Base-by-base conservation (phyloP, 2,329 filamentous ascomycete genomes). In the Hawksworthiomyces lignivorus region DNA sequence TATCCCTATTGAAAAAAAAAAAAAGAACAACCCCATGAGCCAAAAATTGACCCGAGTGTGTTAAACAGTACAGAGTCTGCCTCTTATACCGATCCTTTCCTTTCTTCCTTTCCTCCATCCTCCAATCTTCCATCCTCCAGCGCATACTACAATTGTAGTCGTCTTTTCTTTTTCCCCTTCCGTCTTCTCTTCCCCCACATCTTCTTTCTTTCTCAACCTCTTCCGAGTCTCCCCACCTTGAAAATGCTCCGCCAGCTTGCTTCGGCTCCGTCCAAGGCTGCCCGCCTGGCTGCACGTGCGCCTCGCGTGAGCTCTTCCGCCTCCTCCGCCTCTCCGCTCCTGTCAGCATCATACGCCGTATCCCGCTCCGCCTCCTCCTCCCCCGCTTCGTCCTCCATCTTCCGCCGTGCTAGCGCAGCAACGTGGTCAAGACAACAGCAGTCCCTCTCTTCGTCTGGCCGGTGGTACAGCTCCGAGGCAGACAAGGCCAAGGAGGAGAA, bases 401-500 rank as follows among this genome's bases (percentile, higher is more conserved):
- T 31, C 31, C 27, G 24, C 46, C 36, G n/a, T n/a, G 37, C 43
- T 15, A 24, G 28, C 10, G 18, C 35, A 8, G n/a, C 26, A 7
- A 30, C 11, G 33, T 36, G 32, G 33, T 24, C 34, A 41, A 32
- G 33, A 45, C 46, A 40, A n/a, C 20, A 2, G 21, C 35, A 36
- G 32, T n/a, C 28, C 3, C 19, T 26, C n/a, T 28, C 30, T 7
- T 12, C 36, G 11, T 22, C 21, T 8, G 24, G 34, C n/a, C 43
- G 45, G 32, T 73, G 68, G 68, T 73, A 72, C 55, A 72, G 70
- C 57, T 53, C 52, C 50, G 68, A 72, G 45, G 51, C 62, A 28
- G 67, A 65, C 20, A 54, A 54, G 39, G 7, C 30, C 28, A 52
- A 51, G 40, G 51, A 50, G 12, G 49, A 46, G 20, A 57, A 14